phyloP scores from a whole-genome alignment of 2,329 filamentous ascomycete species.

The Polychaeton citri region DNA sequence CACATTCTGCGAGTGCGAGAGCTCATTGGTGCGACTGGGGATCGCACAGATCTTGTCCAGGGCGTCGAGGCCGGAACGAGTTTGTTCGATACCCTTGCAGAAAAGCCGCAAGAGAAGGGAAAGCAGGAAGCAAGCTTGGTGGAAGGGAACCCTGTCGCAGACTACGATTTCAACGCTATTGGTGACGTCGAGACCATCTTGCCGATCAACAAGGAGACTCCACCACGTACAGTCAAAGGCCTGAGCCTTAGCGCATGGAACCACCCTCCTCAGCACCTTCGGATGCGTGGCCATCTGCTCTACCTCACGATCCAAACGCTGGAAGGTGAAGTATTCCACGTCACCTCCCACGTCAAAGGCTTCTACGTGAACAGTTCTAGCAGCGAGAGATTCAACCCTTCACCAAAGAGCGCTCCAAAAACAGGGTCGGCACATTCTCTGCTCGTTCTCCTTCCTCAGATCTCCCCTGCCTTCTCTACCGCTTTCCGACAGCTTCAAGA shows the following conservation, averaged over 20 bases:
- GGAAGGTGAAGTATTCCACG: conserved; percentile 87
- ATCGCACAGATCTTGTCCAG: conserved; percentile 75
- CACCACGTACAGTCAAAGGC: conserved; percentile 83
- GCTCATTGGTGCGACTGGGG: conserved; percentile 79
- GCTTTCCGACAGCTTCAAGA: conserved; percentile 71
- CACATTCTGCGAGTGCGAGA: conserved; percentile 85
- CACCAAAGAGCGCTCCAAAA: conserved; percentile 66
- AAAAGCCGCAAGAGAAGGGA: conserved; percentile 6
- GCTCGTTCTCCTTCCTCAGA: conserved; percentile 58
- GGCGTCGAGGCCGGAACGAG: conserved; percentile 76
- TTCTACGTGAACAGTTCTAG: conserved; percentile 97
- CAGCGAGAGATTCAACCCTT: conserved; percentile 88
- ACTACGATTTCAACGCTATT: conserved; percentile 64
- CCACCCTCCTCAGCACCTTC: conserved; percentile 79
- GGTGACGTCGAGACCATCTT: conserved; percentile 59
- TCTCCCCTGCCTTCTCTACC: conserved; percentile 72
- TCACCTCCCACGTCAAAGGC: conserved; percentile 84
- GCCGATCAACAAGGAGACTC: conserved; percentile 48
- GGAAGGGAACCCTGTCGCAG: conserved; percentile 36
- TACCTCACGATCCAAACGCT: conserved; percentile 83
- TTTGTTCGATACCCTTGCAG: conserved; percentile 63
- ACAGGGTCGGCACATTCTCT: conserved; percentile 72
- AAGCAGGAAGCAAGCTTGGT: conserved; percentile 11
- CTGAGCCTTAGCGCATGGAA: conserved; percentile 90
- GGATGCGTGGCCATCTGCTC: conserved; percentile 82